These are phyloP conservation scores for Tripidium arundinaceum DNA, from an alignment of 202 grass and related monocot genomes.

Conservation along the genomic window DNA sequence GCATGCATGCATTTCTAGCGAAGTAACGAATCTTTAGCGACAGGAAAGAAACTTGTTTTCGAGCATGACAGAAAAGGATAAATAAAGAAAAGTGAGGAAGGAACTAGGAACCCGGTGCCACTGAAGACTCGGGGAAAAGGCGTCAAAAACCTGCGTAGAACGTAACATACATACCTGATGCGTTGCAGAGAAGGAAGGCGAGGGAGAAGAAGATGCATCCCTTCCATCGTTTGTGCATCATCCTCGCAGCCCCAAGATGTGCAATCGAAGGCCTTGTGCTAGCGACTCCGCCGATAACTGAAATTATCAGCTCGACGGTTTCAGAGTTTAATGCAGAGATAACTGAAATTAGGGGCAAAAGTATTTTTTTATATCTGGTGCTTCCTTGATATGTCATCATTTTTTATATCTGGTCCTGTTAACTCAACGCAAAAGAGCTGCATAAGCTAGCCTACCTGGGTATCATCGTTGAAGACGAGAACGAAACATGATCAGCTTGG, in stretches of 20 bases:
- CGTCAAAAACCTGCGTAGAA: not conserved
- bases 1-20: not conserved
- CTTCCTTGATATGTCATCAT: too few species aligned
- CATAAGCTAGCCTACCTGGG: too few species aligned
- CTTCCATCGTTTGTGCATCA: slow-evolving; percentile 52
- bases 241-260: not conserved
- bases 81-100: not conserved
- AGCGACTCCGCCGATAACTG: not conserved
- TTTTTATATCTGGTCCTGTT: too few species aligned
- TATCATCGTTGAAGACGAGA: too few species aligned
- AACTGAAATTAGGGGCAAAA: too few species aligned
- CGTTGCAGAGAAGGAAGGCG: slow-evolving; percentile 28
- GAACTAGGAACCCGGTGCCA: slow-evolving; percentile 2
- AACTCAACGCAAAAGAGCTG: too few species aligned
- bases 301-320: not conserved
- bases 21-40: slow-evolving; percentile 26
- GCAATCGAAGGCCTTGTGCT: not conserved
- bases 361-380: too few species aligned
- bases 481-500: too few species aligned
- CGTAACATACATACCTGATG: slow-evolving; percentile 43
- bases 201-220: slow-evolving; percentile 41
- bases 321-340: too few species aligned
- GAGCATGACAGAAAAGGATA: not conserved
- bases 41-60: not conserved
- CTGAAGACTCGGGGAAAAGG: not conserved